Percentiles rank a stretch among this genome's conserved stretches.
These are phyloP conservation scores for Gastrolobium villosum DNA, from an alignment of 306 rosid species.

Conservation along the genomic window DNA sequence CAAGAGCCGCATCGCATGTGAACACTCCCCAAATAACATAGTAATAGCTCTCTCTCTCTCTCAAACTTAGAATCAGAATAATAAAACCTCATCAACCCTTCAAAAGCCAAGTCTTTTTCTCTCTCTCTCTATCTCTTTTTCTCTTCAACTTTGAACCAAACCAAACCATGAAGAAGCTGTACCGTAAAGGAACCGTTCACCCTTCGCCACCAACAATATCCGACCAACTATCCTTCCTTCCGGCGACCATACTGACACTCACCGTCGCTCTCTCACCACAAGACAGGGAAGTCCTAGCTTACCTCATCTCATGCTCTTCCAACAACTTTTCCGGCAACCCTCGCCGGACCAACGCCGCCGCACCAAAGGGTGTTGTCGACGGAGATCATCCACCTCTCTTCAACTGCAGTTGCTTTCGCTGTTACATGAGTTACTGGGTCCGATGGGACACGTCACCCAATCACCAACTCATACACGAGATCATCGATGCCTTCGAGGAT, in stretches of 20 bases:
- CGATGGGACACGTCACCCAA: constrained; percentile 92
- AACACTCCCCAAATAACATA: constrained; percentile 2
- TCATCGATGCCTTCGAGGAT: constrained; percentile 84
- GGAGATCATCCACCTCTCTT: constrained; percentile 77
- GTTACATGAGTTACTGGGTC: constrained; percentile 86
- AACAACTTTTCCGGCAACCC: constrained; percentile 44
- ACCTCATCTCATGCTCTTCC: constrained; percentile 73
- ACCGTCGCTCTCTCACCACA: constrained; percentile 70
- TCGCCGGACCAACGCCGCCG: constrained; percentile 39
- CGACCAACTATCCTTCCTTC: constrained; percentile 82
- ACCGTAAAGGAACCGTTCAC: constrained; percentile 82
- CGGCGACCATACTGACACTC: constrained; percentile 76
- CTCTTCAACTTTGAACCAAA: constrained; percentile 7
- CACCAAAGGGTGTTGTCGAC: neutral
- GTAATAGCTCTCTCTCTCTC: neutral
- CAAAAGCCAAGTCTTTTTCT: neutral
- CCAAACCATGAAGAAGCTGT: constrained; percentile 77
- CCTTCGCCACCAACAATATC: constrained; percentile 85
- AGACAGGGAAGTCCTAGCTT: constrained; percentile 83
- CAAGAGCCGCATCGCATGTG: constrained; percentile 53
- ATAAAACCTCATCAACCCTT: constrained; percentile 58
- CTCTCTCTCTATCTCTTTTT: too few species aligned
- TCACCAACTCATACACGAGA: constrained; percentile 73
- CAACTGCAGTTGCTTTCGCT: constrained; percentile 79
- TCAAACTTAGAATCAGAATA: constrained; percentile 38